Percentiles rank a stretch among this genome's conserved stretches.
Conservation (phyloP, 805 yeast genomes). For the Candida tibetensis region DNA sequence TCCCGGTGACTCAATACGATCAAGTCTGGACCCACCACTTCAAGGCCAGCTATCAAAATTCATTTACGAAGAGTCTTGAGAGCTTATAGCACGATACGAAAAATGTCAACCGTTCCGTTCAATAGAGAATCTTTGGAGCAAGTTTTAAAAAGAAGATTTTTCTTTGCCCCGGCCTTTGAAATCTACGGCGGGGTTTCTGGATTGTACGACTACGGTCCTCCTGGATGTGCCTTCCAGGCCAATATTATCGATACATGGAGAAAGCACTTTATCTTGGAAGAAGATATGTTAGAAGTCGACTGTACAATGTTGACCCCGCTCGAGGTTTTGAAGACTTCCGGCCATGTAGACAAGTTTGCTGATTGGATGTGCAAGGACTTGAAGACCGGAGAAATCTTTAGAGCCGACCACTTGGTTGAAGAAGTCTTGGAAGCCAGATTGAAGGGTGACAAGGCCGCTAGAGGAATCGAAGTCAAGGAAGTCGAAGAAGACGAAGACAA, state of each 20-base stretch:
- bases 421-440: slow-evolving; percentile 95
- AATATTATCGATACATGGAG: slow-evolving; percentile 94
- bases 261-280: slow-evolving; percentile 95
- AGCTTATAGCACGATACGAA: background rate
- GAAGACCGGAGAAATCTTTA: slow-evolving; percentile 95
- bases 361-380: slow-evolving; percentile 79
- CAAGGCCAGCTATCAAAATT: background rate
- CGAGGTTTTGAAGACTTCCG: slow-evolving; percentile 97
- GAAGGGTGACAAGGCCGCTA: slow-evolving; percentile 95
- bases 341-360: slow-evolving; percentile 98
- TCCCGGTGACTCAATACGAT: too few relatives aligned
- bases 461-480: slow-evolving; percentile 65
- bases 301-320: slow-evolving; percentile 97
- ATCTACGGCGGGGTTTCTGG: slow-evolving; percentile 99
- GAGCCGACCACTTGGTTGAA: slow-evolving; percentile 98
- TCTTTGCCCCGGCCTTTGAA: slow-evolving; percentile 96
- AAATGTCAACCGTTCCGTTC: slow-evolving; percentile 47
- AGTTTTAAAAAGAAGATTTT: slow-evolving; percentile 91
- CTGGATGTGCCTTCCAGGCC: slow-evolving; percentile 98
- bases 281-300: slow-evolving; percentile 98
- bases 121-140: slow-evolving; percentile 87
- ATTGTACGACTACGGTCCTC: slow-evolving; percentile 97
- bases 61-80: background rate
- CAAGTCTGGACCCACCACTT: too few relatives aligned
- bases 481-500: slow-evolving; percentile 61